Evolutionary conservation across 2,329 filamentous ascomycete genomes (phyloP).

Genomic region (Cladosporium sp.): DNA sequence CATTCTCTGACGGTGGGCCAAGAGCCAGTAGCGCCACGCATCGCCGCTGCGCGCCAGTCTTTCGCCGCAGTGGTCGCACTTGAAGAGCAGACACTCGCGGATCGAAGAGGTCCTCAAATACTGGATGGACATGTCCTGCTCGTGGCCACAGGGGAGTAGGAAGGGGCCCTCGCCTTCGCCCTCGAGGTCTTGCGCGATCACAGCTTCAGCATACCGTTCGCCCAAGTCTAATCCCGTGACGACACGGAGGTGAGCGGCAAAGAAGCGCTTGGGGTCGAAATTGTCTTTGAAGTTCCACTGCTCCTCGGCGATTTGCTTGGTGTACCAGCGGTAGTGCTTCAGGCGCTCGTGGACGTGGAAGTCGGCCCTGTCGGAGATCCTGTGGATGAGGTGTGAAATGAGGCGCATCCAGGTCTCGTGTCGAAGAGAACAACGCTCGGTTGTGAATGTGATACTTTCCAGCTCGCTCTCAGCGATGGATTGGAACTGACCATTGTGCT

Average conservation of each 20-base stretch:
- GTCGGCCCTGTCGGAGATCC: neutral
- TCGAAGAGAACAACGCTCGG: neutral
- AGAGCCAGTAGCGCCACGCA: neutral
- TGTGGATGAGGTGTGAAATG: neutral
- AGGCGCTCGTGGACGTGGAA: conserved; percentile 6
- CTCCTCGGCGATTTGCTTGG: neutral
- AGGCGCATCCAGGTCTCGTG: neutral
- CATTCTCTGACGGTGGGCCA: neutral
- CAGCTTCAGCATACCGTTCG: neutral
- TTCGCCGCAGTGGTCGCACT: neutral
- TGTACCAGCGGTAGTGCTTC: neutral
- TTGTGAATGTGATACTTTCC: neutral
- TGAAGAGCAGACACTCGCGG: neutral
- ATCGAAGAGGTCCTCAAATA: neutral
- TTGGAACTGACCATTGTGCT: neutral
- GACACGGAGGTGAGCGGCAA: neutral
- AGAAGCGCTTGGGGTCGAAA: neutral
- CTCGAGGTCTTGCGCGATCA: neutral
- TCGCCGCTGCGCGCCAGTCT: neutral
- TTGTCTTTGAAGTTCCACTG: neutral
- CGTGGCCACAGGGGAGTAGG: neutral
- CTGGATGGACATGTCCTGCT: neutral
- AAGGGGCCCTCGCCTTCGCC: neutral
- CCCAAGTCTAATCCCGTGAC: neutral
- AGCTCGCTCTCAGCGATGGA: neutral